These are phyloP conservation scores for Entamoeba dispar DNA, from an alignment of 208 protist genomes.

Conservation along the genomic window DNA sequence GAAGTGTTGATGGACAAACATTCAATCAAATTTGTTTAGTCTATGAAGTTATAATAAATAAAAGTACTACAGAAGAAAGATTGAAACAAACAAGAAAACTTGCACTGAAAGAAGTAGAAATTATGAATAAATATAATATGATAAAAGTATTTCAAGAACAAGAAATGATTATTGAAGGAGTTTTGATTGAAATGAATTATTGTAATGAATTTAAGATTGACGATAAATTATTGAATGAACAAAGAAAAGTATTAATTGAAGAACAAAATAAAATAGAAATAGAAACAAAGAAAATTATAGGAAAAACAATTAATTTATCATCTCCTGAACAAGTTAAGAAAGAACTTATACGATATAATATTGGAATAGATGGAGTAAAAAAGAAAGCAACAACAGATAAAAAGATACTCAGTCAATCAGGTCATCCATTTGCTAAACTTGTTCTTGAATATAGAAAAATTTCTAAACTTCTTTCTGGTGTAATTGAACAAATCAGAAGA, in stretches of 20 bases:
- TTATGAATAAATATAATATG: neutral
- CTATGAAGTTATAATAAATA: neutral
- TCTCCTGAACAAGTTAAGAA: neutral
- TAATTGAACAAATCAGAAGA: neutral
- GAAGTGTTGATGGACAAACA: neutral
- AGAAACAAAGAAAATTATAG: neutral
- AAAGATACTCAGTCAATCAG: neutral
- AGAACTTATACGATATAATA: neutral
- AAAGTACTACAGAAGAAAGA: neutral
- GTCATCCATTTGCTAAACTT: neutral
- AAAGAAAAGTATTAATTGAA: neutral
- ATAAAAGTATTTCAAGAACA: neutral
- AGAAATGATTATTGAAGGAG: neutral
- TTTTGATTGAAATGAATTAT: neutral
- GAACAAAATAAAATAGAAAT: neutral
- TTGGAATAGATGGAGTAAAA: neutral
- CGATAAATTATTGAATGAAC: neutral
- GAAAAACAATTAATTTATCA: neutral
- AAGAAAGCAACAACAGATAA: neutral
- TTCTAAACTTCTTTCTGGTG: neutral
- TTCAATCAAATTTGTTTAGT: neutral
- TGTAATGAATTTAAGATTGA: neutral
- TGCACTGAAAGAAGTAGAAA: neutral
- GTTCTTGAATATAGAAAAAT: neutral
- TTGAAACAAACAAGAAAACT: neutral